Conservation (phyloP, 164 flowering plant species). For the Aristolochia contorta region DNA sequence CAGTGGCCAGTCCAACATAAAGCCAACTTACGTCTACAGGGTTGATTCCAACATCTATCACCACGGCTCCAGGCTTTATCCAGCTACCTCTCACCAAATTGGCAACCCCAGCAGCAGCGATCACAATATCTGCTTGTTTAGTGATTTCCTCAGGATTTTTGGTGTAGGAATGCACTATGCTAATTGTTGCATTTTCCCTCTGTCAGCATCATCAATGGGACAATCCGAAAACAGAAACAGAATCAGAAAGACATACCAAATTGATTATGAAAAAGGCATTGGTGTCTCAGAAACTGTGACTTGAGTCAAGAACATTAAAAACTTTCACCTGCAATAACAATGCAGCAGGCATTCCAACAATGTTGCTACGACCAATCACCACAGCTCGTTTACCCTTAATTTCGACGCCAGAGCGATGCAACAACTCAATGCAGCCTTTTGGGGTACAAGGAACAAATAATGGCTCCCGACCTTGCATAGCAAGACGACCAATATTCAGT, state of each 20-base stretch:
- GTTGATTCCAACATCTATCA: conserved; percentile 94
- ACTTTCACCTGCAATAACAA: conserved; percentile 59
- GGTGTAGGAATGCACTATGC: conserved; percentile 78
- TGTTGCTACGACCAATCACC: conserved; percentile 97
- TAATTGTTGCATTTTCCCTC: conserved; percentile 94
- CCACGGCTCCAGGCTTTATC: conserved; percentile 92
- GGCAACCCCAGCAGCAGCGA: conserved; percentile 79
- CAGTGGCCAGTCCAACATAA: no score
- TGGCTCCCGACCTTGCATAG: conserved; percentile 88
- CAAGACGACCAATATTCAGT: conserved; percentile 79
- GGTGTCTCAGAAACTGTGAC: background rate
- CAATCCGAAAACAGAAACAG: background rate
- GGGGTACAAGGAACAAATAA: conserved; percentile 95
- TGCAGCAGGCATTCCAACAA: conserved; percentile 95
- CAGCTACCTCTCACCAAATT: conserved; percentile 89
- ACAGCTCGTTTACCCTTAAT: conserved; percentile 95
- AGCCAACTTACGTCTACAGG: conserved; percentile 60
- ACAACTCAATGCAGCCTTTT: conserved; percentile 84
- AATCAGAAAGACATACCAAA: background rate
- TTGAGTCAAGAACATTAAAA: background rate
- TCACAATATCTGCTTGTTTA: conserved; percentile 80
- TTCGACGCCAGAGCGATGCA: conserved; percentile 55
- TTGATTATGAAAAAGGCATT: background rate
- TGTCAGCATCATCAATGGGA: conserved; percentile 19
- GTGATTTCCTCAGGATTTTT: conserved; percentile 73